A percentile compares a stretch with the other conserved stretches of the same genome.
Conservation (phyloP, 176 grass and related monocot species). For the Luzula sylvatica region DNA sequence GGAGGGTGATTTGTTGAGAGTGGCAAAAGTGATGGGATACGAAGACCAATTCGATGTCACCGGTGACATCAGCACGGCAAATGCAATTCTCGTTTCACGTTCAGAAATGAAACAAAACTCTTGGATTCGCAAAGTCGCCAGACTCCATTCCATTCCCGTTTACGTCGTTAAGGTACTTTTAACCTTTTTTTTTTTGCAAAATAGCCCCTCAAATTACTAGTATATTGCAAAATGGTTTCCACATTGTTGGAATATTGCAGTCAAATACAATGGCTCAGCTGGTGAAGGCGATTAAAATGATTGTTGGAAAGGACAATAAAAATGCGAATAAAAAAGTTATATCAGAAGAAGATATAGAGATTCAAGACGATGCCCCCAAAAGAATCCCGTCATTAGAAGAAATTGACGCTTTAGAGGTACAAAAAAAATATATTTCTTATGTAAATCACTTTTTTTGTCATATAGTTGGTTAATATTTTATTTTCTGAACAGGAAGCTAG, state of each 20-base stretch:
- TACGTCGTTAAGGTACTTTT: constrained; percentile 80
- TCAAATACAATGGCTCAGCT: constrained; percentile 88
- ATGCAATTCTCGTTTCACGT: constrained; percentile 83
- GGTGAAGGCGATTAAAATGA: constrained; percentile 96
- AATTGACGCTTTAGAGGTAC: constrained; percentile 95
- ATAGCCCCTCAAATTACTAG: no score
- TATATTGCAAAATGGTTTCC: constrained; percentile 1
- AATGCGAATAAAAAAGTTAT: constrained; percentile 25
- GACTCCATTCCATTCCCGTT: constrained; percentile 66
- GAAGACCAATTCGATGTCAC: constrained; percentile 75
- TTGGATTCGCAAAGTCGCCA: constrained; percentile 78
- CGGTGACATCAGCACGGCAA: constrained; percentile 69
- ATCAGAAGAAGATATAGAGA: constrained; percentile 63
- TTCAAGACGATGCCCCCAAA: constrained; percentile 86
- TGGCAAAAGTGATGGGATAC: constrained; percentile 82
- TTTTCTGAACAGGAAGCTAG: constrained; percentile 57
- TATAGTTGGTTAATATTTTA: no score
- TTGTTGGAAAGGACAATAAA: constrained; percentile 50
- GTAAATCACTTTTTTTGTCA: neutral
- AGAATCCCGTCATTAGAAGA: constrained; percentile 88
- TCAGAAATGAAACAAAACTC: constrained; percentile 81
- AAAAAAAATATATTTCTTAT: no score
- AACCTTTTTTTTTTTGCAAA: constrained; percentile 19
- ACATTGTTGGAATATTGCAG: constrained; percentile 19
- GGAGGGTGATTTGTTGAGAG: constrained; percentile 80